Conservation (phyloP, 345 rosid genomes). For the Psidium friedrichsthalianum region DNA sequence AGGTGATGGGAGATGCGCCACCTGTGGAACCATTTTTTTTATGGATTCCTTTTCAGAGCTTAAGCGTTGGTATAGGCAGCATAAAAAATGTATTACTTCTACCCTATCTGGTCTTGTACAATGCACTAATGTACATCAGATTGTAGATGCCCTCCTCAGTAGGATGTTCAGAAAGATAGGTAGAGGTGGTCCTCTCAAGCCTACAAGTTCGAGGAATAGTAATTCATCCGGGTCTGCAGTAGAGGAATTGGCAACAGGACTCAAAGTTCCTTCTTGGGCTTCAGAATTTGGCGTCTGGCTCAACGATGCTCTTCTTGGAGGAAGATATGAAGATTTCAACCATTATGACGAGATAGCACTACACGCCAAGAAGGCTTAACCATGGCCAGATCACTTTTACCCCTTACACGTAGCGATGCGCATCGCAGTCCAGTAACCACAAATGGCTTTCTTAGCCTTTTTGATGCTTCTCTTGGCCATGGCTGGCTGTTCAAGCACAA, state of each 20-base stretch:
- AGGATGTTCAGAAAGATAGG: constrained; percentile 79
- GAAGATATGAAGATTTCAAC: constrained; percentile 83
- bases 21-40: constrained; percentile 44
- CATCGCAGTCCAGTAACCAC: too few relatives aligned
- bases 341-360: constrained; percentile 61
- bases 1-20: constrained; percentile 51
- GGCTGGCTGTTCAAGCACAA: too few relatives aligned
- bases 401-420: constrained; percentile 93
- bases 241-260: constrained; percentile 52
- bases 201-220: constrained; percentile 72
- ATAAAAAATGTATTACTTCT: constrained; percentile 78
- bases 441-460: too few relatives aligned
- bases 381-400: constrained; percentile 79
- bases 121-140: constrained; percentile 77
- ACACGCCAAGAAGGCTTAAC: constrained; percentile 66
- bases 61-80: constrained; percentile 73
- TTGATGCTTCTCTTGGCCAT: too few relatives aligned
- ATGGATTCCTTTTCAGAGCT: constrained; percentile 75
- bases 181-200: constrained; percentile 34
- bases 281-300: constrained; percentile 77
- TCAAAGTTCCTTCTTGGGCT: constrained; percentile 72
- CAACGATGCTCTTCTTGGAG: constrained; percentile 59
- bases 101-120: constrained; percentile 62
- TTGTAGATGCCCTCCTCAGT: constrained; percentile 69
- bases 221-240: constrained; percentile 54